A percentile compares a stretch with the other conserved stretches of the same genome.
These are phyloP conservation scores for Acer yangbiense DNA, from an alignment of 345 rosid genomes.

Conservation along the genomic window DNA sequence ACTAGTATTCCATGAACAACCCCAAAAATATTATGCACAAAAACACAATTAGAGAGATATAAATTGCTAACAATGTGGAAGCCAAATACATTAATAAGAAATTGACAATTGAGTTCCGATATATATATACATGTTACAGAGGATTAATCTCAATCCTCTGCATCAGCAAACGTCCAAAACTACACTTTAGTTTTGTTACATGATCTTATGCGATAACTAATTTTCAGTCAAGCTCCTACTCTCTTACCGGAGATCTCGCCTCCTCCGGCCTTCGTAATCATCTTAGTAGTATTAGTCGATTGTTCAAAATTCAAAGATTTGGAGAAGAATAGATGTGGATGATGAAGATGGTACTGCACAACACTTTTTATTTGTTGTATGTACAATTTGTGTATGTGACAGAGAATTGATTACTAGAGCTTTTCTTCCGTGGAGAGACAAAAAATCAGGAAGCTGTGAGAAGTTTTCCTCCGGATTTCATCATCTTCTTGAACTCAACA, in stretches of 20 bases:
- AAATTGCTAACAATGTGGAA: neutral
- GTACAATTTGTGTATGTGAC: neutral
- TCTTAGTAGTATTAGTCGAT: neutral
- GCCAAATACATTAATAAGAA: neutral
- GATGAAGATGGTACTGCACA: neutral
- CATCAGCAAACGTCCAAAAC: neutral
- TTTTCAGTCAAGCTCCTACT: neutral
- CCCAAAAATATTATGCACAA: neutral
- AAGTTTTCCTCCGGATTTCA: conserved; percentile 42
- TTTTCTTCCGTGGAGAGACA: neutral
- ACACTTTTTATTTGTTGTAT: neutral
- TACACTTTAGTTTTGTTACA: neutral
- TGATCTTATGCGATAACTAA: no score
- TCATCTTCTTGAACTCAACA: conserved; percentile 59
- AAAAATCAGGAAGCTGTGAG: conserved; percentile 2
- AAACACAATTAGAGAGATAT: neutral
- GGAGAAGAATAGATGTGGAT: neutral
- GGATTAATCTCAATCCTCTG: neutral
- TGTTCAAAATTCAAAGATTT: neutral
- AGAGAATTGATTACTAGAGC: conserved; percentile 11
- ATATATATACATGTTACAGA: neutral
- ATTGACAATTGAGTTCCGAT: neutral
- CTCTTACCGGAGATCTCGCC: neutral
- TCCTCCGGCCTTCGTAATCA: neutral
- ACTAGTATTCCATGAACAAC: neutral